A percentile compares a stretch with the other conserved stretches of the same genome.
Evolutionary conservation across 2,329 filamentous ascomycete genomes (phyloP).

Genomic region (Beauveria sp.): DNA sequence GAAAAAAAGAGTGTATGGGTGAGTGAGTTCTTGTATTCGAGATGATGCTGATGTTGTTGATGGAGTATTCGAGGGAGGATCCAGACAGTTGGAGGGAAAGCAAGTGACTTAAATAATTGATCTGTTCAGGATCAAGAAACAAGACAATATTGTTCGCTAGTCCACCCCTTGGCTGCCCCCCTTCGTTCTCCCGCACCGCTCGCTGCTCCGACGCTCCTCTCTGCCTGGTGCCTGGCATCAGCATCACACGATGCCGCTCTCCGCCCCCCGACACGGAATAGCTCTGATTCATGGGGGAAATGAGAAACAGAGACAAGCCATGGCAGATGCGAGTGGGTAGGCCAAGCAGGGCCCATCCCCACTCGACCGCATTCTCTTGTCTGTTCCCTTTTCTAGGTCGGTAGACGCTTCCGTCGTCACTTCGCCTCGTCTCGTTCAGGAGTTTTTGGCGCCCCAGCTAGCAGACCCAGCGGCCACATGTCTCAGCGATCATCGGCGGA

Average conservation of each 20-base stretch:
- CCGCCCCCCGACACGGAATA: not conserved
- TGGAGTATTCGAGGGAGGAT: not conserved
- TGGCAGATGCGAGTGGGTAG: not conserved
- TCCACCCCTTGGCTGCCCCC: not conserved
- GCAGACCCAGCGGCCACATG: not conserved
- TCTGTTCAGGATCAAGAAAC: not conserved
- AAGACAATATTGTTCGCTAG: not conserved
- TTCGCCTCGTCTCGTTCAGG: not conserved
- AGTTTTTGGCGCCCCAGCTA: not conserved
- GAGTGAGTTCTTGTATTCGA: slow-evolving; percentile 13
- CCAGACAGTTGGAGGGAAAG: not conserved
- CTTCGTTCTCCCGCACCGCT: not conserved
- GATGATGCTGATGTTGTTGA: slow-evolving; percentile 4
- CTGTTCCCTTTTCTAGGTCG: not conserved
- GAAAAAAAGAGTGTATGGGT: slow-evolving; percentile 10
- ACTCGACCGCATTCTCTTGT: not conserved
- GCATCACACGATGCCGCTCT: not conserved
- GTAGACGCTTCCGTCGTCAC: not conserved
- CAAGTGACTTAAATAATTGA: slow-evolving; percentile 9
- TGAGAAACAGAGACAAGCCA: slow-evolving; percentile 12
- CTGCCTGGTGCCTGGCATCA: not conserved
- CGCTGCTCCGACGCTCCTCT: not conserved
- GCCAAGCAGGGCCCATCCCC: not conserved
- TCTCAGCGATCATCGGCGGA: slow-evolving; percentile 4
- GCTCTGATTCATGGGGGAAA: slow-evolving; percentile 13